Evolutionary conservation across 2,329 filamentous ascomycete genomes (phyloP).

Genomic region (Fusarium nodosum): DNA sequence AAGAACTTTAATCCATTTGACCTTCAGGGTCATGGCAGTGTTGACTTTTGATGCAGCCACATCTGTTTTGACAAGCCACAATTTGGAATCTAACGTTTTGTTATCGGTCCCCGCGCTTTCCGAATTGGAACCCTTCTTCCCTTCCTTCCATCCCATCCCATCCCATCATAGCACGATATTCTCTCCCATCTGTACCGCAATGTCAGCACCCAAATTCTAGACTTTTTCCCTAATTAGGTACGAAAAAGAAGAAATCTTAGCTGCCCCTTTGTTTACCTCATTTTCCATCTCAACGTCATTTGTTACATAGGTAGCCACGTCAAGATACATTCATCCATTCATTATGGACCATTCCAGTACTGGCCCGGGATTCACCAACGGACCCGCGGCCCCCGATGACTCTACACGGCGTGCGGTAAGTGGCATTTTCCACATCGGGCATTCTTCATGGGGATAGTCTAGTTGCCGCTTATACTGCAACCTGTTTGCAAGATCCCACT

Average conservation of each 20-base stretch:
- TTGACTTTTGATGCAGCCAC: constrained; percentile 13
- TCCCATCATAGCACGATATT: constrained; percentile 14
- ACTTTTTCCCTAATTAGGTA: background rate
- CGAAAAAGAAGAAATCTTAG: background rate
- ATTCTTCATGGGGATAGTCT: background rate
- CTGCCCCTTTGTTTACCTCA: background rate
- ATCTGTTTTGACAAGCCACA: constrained; percentile 25
- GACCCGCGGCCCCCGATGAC: constrained; percentile 56
- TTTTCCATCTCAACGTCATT: background rate
- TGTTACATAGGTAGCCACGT: background rate
- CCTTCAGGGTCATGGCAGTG: background rate
- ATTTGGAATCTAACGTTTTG: background rate
- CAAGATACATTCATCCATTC: constrained; percentile 7
- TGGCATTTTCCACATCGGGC: constrained; percentile 36
- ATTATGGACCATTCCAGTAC: constrained; percentile 39
- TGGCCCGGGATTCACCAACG: constrained; percentile 27
- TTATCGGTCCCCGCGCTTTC: constrained; percentile 36
- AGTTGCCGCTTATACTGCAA: background rate
- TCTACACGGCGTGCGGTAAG: constrained; percentile 56
- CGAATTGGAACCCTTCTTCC: constrained; percentile 10
- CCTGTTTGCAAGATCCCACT: background rate
- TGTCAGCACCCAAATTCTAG: constrained; percentile 12
- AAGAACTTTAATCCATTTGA: background rate
- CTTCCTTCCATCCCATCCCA: constrained; percentile 6
- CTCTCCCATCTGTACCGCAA: constrained; percentile 2